Evolutionary conservation across 2,329 filamentous ascomycete genomes (phyloP).

Genomic region (Neofusicoccum parvum): DNA sequence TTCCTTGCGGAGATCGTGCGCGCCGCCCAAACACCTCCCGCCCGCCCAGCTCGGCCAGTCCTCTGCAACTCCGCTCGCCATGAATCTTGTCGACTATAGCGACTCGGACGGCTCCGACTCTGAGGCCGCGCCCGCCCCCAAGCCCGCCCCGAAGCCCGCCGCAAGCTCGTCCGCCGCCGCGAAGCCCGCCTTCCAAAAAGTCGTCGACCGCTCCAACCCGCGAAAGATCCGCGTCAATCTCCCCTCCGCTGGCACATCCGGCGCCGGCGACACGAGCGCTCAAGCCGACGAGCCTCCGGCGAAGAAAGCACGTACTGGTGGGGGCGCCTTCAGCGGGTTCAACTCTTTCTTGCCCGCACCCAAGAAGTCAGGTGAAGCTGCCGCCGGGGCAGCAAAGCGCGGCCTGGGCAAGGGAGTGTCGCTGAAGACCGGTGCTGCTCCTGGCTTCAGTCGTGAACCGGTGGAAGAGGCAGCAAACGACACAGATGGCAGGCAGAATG

Average conservation of each 20-base stretch:
- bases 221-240: slow-evolving; percentile 84
- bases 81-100: slow-evolving; percentile 82
- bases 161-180: slow-evolving; percentile 33
- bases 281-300: slow-evolving; percentile 58
- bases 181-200: slow-evolving; percentile 72
- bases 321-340: slow-evolving; percentile 75
- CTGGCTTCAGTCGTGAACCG: slow-evolving; percentile 73
- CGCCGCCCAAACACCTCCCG: background rate
- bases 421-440: slow-evolving; percentile 80
- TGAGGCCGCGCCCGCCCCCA: slow-evolving; percentile 47
- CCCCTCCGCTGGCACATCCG: slow-evolving; percentile 52
- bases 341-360: slow-evolving; percentile 85
- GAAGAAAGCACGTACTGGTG: slow-evolving; percentile 68
- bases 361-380: slow-evolving; percentile 55
- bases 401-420: slow-evolving; percentile 61
- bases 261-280: slow-evolving; percentile 28
- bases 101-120: slow-evolving; percentile 73
- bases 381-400: slow-evolving; percentile 34
- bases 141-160: slow-evolving; percentile 32
- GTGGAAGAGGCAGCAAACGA: slow-evolving; percentile 40
- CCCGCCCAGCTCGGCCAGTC: background rate
- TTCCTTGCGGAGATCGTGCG: background rate
- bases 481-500: slow-evolving; percentile 31
- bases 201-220: slow-evolving; percentile 78
- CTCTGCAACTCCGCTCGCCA: slow-evolving; percentile 39